These are phyloP conservation scores for Suillus americanus DNA, from an alignment of 768 basidiomycete species.

Conservation along the genomic window DNA sequence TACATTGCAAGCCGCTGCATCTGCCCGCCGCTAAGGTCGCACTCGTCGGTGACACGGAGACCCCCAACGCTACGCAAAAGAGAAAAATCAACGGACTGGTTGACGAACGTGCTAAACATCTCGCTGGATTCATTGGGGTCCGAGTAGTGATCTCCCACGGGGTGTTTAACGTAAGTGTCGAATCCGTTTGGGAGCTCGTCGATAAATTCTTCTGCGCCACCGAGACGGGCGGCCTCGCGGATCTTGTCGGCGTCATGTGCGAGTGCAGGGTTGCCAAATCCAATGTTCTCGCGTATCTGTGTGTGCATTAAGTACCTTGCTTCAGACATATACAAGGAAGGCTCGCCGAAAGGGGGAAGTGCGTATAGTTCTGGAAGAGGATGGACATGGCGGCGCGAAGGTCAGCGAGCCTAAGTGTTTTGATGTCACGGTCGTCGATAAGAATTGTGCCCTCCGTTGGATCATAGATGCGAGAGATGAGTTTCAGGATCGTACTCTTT, in stretches of 20 bases:
- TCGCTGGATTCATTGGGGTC: too few species aligned
- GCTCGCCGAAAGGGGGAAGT: constrained; percentile 18
- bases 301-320: not conserved
- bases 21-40: too few species aligned
- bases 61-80: constrained; percentile 42
- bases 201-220: constrained; percentile 68
- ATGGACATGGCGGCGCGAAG: too few species aligned
- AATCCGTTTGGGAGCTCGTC: constrained; percentile 63
- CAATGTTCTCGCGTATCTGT: constrained; percentile 78
- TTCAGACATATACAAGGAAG: not conserved
- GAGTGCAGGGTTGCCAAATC: constrained; percentile 62
- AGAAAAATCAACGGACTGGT: constrained; percentile 53
- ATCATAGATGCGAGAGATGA: too few species aligned
- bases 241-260: constrained; percentile 54
- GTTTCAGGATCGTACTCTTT: too few species aligned
- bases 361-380: too few species aligned
- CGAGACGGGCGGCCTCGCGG: constrained; percentile 63
- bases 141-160: constrained; percentile 54
- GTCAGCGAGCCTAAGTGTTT: too few species aligned
- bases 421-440: too few species aligned
- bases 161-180: constrained; percentile 72
- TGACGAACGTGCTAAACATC: constrained; percentile 54
- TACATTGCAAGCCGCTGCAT: constrained; percentile 39
- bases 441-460: too few species aligned
- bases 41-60: too few species aligned